Conservation (phyloP, 371 early-diverging fungal species). For the Coemansia sp. region DNA sequence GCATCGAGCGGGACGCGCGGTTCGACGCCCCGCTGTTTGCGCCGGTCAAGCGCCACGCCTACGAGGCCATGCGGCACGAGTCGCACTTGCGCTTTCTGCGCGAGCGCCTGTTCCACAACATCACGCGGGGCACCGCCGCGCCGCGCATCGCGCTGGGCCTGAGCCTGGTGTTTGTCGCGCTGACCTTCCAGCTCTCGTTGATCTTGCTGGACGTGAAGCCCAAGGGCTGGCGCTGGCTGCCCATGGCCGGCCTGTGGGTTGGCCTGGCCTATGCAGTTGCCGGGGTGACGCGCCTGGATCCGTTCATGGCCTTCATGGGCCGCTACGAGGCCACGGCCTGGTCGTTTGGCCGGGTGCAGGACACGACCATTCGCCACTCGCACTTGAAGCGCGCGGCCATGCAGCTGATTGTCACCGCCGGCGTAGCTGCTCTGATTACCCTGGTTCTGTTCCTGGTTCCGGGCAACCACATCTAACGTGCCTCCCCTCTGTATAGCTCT, state of each 20-base stretch:
- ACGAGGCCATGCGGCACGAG: conserved; percentile 49
- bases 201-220: conserved; percentile 44
- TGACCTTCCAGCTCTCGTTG: conserved; percentile 42
- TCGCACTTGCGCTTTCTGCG: conserved; percentile 48
- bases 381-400: conserved; percentile 38
- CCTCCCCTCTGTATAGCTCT: neutral
- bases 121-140: conserved; percentile 42
- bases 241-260: conserved; percentile 40
- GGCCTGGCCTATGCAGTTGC: conserved; percentile 35
- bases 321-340: conserved; percentile 43
- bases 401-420: conserved; percentile 21
- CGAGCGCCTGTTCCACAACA: conserved; percentile 47
- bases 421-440: conserved; percentile 30
- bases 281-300: conserved; percentile 42
- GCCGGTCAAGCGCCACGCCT: conserved; percentile 46
- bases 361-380: conserved; percentile 27
- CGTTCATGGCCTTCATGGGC: conserved; percentile 42
- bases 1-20: conserved; percentile 37
- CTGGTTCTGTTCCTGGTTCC: conserved; percentile 48
- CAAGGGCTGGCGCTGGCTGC: conserved; percentile 50
- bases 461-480: conserved; percentile 30
- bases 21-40: conserved; percentile 40
- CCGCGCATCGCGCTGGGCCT: conserved; percentile 48
- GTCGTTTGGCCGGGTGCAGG: conserved; percentile 34
- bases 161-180: conserved; percentile 39